Evolutionary conservation across 2,329 filamentous ascomycete genomes (phyloP).

Genomic region (Fusarium marasasianum): DNA sequence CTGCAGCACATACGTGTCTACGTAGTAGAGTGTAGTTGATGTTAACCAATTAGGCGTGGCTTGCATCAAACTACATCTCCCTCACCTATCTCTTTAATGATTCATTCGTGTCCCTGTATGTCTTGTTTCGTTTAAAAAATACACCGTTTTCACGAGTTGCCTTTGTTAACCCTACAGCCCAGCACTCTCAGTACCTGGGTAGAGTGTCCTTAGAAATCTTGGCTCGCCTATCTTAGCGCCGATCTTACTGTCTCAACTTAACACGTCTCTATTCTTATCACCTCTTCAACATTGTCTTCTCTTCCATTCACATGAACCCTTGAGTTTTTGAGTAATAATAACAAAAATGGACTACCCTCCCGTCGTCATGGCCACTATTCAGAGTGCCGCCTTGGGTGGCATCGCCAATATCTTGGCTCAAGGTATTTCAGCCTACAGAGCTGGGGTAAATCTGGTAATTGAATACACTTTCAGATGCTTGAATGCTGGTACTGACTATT

Average conservation of each 20-base stretch:
- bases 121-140: neutral
- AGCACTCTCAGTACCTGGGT: neutral
- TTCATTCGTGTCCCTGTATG: neutral
- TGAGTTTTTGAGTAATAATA: neutral
- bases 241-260: slow-evolving; percentile 15
- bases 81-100: neutral
- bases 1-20: neutral
- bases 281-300: neutral
- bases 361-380: slow-evolving; percentile 68
- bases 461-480: neutral
- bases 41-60: slow-evolving; percentile 2
- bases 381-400: slow-evolving; percentile 71
- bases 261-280: slow-evolving; percentile 10
- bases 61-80: neutral
- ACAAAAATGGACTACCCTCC: slow-evolving; percentile 53
- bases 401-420: slow-evolving; percentile 80
- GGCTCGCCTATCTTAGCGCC: slow-evolving; percentile 28
- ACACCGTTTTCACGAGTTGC: neutral
- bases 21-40: neutral
- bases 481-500: neutral
- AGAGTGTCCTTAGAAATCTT: slow-evolving; percentile 1
- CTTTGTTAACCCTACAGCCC: neutral
- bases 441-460: slow-evolving; percentile 58
- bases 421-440: slow-evolving; percentile 69
- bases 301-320: neutral